Percentiles rank a stretch among this genome's conserved stretches.
Conservation (phyloP, 257 asterid genomes). For the Fraxinus excelsior region DNA sequence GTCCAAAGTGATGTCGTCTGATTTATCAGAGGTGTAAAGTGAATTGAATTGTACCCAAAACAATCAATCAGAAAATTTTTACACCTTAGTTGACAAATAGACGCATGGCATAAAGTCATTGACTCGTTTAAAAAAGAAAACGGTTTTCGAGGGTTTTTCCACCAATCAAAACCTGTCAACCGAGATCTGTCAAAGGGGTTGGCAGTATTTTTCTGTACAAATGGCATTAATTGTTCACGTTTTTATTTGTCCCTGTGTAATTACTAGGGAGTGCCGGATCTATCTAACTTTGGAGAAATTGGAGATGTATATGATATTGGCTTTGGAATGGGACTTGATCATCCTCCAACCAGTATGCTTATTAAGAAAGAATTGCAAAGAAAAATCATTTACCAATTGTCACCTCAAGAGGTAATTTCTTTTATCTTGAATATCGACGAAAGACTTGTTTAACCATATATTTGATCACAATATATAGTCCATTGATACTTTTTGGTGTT, state of each 20-base stretch:
- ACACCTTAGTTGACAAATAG: too few species aligned
- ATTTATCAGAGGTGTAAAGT: background rate
- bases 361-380: slow-evolving; percentile 52
- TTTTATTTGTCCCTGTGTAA: background rate
- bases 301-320: slow-evolving; percentile 46
- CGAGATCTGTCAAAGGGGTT: too few species aligned
- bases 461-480: too few species aligned
- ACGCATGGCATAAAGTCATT: too few species aligned
- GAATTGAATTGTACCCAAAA: background rate
- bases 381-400: slow-evolving; percentile 51
- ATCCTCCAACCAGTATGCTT: slow-evolving; percentile 56
- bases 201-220: too few species aligned
- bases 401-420: slow-evolving; percentile 64
- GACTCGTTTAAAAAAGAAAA: too few species aligned
- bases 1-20: background rate
- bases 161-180: too few species aligned
- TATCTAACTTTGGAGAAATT: slow-evolving; percentile 54
- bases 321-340: slow-evolving; percentile 53
- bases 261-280: slow-evolving; percentile 65
- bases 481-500: background rate
- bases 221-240: too few species aligned
- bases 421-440: background rate
- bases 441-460: background rate
- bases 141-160: too few species aligned
- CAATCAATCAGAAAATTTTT: too few species aligned